Base-by-base conservation (phyloP, 768 basidiomycete genomes). In the Pisolithus orientalis region DNA sequence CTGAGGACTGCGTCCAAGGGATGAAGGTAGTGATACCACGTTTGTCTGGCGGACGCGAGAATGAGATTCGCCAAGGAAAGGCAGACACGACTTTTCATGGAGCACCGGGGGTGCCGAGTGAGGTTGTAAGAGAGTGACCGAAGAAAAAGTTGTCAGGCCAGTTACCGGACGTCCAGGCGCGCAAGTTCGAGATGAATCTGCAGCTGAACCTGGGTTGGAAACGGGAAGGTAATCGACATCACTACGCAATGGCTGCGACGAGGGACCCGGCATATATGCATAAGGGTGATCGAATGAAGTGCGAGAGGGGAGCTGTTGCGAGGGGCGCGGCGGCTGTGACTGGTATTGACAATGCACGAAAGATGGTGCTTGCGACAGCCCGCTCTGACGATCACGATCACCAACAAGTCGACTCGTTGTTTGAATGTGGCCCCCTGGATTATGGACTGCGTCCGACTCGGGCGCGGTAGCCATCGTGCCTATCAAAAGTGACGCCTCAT, bases 361-460 rank as follows among this genome's bases (percentile, higher is more conserved):
- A 5, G 46, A 47, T 52, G 51, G 54, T 44, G 56, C 57, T 5
- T 47, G 48, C 53, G 58, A 55, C 47, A 46, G 62, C 57, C 40
- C 60, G 51, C 57, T 47, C 51, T 40, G 48, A 29, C 28, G 46
- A 47, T 47, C 46, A 50, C 51, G 51, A 62, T 64, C 60, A 39
- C 53, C 29, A 47, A 52, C 27, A 9, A 47, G 57, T 21, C 45
- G 61, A 14, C 38, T 47, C 16, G 55, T 48, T 40, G 46, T 39
- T 43, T 28, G 28, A 44, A 59, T 54, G 44, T 51, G 60, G 44
- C 34, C 44, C 10, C 46, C 29, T 13, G 16, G 31, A 37, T 47
- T 16, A 7, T 37, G 29, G 10, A 32, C 46, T 32, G 46, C 32
- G 16, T 47, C 46, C 46, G 31, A 37, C 32, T 47, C 46, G n/a